Base-by-base conservation (phyloP, 2,329 filamentous ascomycete species). In the Sclerotiophoma versabilis region DNA sequence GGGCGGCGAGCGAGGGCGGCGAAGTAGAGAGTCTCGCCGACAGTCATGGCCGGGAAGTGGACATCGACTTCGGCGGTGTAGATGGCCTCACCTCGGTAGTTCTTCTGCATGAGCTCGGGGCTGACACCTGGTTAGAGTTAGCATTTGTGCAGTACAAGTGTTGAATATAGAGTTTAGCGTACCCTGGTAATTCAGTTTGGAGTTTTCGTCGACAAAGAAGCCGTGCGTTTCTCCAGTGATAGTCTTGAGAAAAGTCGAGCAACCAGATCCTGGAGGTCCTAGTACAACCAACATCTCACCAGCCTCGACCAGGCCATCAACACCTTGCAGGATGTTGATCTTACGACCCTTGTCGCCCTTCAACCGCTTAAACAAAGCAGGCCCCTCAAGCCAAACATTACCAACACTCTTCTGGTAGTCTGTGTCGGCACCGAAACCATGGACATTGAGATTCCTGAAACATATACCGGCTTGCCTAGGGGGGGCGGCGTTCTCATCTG, bases 51-150 rank as follows among this genome's bases (percentile, higher is more conserved):
- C 11, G 90, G 89, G 68, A 93, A 93, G 75, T 93, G 90, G 4
- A 90, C 87, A 70, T 96, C 92, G 29, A 91, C 87, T 73, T 95
- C 91, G 54, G 90, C 90, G 0, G 90, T 93, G 76, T 95, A 95
- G 72, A 95, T 93, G 58, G 90, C 90, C 76, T 96, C 91, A 61
- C 91, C 91, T 23, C 90, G 87, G 77, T 93, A 92, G 58, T 84
- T 80, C 10, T 84, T 85, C 76, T 90, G 85, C 89, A 95, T 93
- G 69, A 91, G 84, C 68, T 90, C 77, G 50, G 90, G 83, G 2
- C 84, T 79, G 66, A 91, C 82, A 62, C 87, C 85, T 82, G 56
- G 20, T 27, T 26, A 26, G 49, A 26, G 37, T 66, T 38, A 67
- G 60, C 20, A 46, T 44, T 15, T 19, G 30, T 20, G 20, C 15